Evolutionary conservation across 805 yeast genomes (phyloP).

Genomic region (Saccharomycopsis lassenensis): DNA sequence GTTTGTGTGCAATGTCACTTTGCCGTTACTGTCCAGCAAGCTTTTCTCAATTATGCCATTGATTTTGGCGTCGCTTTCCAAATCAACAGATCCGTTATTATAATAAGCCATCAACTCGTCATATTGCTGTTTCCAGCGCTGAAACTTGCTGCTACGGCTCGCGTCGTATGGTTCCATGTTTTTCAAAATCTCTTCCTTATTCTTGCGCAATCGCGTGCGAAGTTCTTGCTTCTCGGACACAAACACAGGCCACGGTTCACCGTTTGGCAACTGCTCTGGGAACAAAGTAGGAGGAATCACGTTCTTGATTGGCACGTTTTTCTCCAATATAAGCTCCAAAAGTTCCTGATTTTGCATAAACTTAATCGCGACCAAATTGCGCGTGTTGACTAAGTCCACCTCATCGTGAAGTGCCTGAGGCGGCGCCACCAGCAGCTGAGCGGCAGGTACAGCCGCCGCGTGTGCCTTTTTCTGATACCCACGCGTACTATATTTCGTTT

Average conservation of each 20-base stretch:
- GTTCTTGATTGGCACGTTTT: constrained; percentile 34
- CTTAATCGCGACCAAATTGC: constrained; percentile 34
- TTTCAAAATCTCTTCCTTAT: background rate
- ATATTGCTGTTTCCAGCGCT: background rate
- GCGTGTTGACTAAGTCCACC: constrained; percentile 40
- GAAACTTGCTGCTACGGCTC: background rate
- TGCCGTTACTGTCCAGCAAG: background rate
- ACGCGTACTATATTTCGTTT: background rate
- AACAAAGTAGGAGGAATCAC: constrained; percentile 32
- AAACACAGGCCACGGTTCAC: constrained; percentile 2
- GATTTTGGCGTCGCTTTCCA: constrained; percentile 4
- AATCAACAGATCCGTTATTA: background rate
- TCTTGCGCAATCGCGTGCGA: background rate
- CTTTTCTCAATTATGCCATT: background rate
- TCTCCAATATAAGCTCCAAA: constrained; percentile 36
- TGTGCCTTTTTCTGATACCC: background rate
- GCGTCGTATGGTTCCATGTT: background rate
- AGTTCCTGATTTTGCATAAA: constrained; percentile 38
- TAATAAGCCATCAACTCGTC: background rate
- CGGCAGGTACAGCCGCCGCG: too few relatives aligned
- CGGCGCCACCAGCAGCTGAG: too few relatives aligned
- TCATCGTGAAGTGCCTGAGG: constrained; percentile 46
- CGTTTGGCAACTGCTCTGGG: constrained; percentile 14
- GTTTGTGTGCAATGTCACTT: background rate
- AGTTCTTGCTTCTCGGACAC: constrained; percentile 18